Percentiles rank a stretch among this genome's conserved stretches.
Conservation (phyloP, 169 alveolate genomes). For the Plasmodium adleri region DNA sequence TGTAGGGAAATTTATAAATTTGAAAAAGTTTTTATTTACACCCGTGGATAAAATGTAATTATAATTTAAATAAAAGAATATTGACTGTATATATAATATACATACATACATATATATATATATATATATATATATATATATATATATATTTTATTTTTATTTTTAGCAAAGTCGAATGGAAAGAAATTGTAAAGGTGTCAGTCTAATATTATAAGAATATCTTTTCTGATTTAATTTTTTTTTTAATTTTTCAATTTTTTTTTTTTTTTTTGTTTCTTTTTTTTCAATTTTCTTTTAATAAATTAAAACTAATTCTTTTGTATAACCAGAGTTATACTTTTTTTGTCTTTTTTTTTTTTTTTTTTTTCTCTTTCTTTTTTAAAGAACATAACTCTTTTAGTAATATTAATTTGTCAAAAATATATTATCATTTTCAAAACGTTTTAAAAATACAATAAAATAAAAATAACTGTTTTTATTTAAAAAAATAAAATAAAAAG, state of each 20-base stretch:
- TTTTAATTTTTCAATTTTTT: constrained; percentile 19
- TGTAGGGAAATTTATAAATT: constrained; percentile 33
- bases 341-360: no score
- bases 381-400: no score
- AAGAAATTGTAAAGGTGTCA: constrained; percentile 58
- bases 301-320: no score
- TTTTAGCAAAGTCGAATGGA: constrained; percentile 61
- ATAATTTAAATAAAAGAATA: constrained; percentile 1
- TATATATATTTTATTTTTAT: constrained; percentile 4
- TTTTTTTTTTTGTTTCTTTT: constrained; percentile 6
- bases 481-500: no score
- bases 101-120: no score
- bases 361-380: no score
- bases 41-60: constrained; percentile 53
- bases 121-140: neutral
- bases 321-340: no score
- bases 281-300: neutral
- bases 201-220: constrained; percentile 6
- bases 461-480: no score
- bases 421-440: no score
- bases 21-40: constrained; percentile 52
- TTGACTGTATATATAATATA: neutral
- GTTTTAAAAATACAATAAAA: no score
- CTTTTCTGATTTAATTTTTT: constrained; percentile 6
- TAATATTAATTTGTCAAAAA: no score